Evolutionary conservation across 148 eudicot genomes (phyloP), one percentile per base, ranked within the genome.

Genomic region (Suaeda aralocaspica): DNA sequence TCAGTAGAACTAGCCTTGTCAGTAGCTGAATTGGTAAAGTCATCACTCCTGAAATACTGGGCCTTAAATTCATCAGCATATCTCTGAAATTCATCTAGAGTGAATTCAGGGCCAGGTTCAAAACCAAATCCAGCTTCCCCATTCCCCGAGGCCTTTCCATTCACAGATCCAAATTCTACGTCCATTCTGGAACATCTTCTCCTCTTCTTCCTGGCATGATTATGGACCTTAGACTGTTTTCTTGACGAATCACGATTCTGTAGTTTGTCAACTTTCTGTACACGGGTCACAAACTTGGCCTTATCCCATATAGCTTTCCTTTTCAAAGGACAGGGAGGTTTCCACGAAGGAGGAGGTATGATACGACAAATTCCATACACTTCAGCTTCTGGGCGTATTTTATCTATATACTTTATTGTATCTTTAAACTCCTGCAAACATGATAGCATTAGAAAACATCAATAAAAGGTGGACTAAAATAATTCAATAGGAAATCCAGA

Each of bases 311-410:
- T 73, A 69, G 70, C 71, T 46, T 75, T 86, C 62, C 88, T 82
- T 71, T 81, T 86, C 26, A 95, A 83, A 80, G 76, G 88, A 68
- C 90, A 95, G 59, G 97, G 88, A 77, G 96, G 90, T 79, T 82
- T 89, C 97, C 99, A 95, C 42, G 96, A 75, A 73, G 97, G 68
- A 70, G 97, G 97, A 73, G 99, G 99, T 73, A 91, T 83, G 59
- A 95, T 89, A 30, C 99, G 96, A 64, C 97, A 95, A 61, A 95
- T 95, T 45, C 99, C 99, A 80, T 86, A 95, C 39, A 61, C 71
- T 82, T 95, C 99, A 28, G 99, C 99, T 73, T 65, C 70, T 7
- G 72, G 73, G 45, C 96, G 93, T 82, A 95, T 89, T 58, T 80
- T 84, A 52, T 80, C 84, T 56, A 95, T 91, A 67, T 86, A 95